Conservation (phyloP, 306 rosid genomes). For the Trifolium subterraneum region DNA sequence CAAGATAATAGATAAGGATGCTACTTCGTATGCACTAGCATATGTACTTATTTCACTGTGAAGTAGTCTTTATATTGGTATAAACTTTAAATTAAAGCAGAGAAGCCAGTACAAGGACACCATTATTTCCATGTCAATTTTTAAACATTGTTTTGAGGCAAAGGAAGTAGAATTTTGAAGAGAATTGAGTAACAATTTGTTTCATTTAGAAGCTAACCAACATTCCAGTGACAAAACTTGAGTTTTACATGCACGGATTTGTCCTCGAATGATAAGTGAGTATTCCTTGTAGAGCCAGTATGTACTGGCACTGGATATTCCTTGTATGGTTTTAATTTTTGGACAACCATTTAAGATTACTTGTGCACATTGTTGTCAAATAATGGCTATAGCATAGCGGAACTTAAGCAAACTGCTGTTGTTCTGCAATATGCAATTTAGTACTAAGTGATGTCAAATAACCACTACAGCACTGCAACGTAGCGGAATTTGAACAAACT, state of each 20-base stretch:
- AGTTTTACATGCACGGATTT: too few relatives aligned
- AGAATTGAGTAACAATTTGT: not conserved
- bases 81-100: not conserved
- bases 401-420: not conserved
- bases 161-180: not conserved
- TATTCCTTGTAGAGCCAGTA: not conserved
- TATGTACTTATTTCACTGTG: not conserved
- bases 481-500: not conserved
- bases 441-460: not conserved
- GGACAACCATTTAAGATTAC: not conserved
- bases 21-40: not conserved
- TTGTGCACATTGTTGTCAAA: conserved; percentile 1
- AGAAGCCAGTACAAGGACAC: not conserved
- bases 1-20: not conserved
- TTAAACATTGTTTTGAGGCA: not conserved
- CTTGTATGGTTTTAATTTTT: not conserved
- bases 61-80: not conserved
- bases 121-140: not conserved
- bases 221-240: not conserved
- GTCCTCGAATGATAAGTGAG: too few relatives aligned
- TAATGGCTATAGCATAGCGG: not conserved
- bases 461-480: not conserved
- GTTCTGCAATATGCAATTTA: not conserved
- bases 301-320: not conserved
- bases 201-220: not conserved